Conservation (phyloP, 106 monocot genomes). For the Acanthochlamys bracteata region DNA sequence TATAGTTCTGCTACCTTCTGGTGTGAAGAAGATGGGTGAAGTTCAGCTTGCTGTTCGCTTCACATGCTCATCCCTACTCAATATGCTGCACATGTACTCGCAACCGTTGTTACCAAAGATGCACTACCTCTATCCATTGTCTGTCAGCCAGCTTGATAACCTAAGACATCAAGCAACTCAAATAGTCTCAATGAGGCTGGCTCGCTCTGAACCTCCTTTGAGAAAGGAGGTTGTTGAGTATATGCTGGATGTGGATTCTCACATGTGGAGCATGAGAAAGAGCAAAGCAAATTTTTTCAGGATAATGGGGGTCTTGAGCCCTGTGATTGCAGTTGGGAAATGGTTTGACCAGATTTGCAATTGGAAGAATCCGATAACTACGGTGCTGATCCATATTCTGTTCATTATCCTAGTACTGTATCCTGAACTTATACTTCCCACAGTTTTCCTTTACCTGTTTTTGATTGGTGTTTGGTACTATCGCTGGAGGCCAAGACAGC, state of each 20-base stretch:
- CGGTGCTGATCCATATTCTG: conserved; percentile 15
- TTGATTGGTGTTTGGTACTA: conserved; percentile 16
- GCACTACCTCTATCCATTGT: conserved; percentile 16
- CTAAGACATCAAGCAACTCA: conserved; percentile 18
- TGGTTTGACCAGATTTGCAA: conserved; percentile 11
- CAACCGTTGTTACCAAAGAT: conserved; percentile 15
- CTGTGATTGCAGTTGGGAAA: not conserved
- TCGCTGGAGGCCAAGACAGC: conserved; percentile 8
- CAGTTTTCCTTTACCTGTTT: conserved; percentile 11
- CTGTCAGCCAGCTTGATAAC: conserved; percentile 15
- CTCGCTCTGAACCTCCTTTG: conserved; percentile 18
- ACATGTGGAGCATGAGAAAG: conserved; percentile 19
- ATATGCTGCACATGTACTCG: conserved; percentile 9
- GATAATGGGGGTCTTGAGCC: conserved; percentile 7
- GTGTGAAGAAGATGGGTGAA: conserved; percentile 24
- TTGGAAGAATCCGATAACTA: conserved; percentile 10
- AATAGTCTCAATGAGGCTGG: conserved; percentile 12
- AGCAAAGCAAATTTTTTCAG: conserved; percentile 23
- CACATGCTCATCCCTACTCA: conserved; percentile 10
- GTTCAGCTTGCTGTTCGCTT: conserved; percentile 16
- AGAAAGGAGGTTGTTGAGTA: conserved; percentile 16
- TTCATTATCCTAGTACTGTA: conserved; percentile 10
- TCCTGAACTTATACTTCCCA: conserved; percentile 17
- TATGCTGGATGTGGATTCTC: conserved; percentile 16
- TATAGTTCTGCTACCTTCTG: conserved; percentile 13